A percentile compares a stretch with the other conserved stretches of the same genome.
These are phyloP conservation scores for Gaertneriomyces sp. DNA, from an alignment of 192 early-diverging fungal species.

Conservation along the genomic window DNA sequence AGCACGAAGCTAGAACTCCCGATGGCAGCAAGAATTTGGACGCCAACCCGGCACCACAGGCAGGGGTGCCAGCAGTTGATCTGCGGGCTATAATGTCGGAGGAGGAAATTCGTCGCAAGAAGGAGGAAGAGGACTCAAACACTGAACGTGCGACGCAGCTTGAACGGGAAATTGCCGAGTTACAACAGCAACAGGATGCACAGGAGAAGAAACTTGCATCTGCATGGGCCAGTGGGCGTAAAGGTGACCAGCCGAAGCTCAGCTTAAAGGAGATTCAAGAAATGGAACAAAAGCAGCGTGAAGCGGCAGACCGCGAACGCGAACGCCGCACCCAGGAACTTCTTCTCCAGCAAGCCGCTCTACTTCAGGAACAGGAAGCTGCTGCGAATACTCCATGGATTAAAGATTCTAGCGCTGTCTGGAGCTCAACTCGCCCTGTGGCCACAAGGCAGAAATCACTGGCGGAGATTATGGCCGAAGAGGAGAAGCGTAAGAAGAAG, in stretches of 20 bases:
- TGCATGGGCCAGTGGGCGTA: constrained; percentile 26
- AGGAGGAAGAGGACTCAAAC: constrained; percentile 17
- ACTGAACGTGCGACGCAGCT: constrained; percentile 8
- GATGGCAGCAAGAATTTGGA: no score
- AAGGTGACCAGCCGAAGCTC: constrained; percentile 31
- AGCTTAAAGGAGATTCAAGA: constrained; percentile 54
- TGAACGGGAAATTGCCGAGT: constrained; percentile 7
- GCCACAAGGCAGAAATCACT: constrained; percentile 32
- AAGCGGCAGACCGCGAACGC: constrained; percentile 33
- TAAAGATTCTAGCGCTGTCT: constrained; percentile 24
- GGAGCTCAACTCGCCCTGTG: constrained; percentile 20
- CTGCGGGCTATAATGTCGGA: constrained; percentile 27
- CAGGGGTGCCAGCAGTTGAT: constrained; percentile 28
- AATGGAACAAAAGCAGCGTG: constrained; percentile 34
- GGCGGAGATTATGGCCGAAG: constrained; percentile 52
- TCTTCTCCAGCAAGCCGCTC: constrained; percentile 39
- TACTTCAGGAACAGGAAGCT: constrained; percentile 38
- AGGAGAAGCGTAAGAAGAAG: constrained; percentile 35
- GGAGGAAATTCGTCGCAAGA: constrained; percentile 25
- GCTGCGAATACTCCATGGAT: constrained; percentile 20
- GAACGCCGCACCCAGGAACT: constrained; percentile 32
- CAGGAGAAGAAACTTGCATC: not conserved
- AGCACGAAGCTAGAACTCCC: no score
- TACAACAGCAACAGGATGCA: constrained; percentile 3
- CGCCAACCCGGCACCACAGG: constrained; percentile 1